Evolutionary conservation across 2,329 filamentous ascomycete species (phyloP).

Genomic region (Fusarium newnesense): DNA sequence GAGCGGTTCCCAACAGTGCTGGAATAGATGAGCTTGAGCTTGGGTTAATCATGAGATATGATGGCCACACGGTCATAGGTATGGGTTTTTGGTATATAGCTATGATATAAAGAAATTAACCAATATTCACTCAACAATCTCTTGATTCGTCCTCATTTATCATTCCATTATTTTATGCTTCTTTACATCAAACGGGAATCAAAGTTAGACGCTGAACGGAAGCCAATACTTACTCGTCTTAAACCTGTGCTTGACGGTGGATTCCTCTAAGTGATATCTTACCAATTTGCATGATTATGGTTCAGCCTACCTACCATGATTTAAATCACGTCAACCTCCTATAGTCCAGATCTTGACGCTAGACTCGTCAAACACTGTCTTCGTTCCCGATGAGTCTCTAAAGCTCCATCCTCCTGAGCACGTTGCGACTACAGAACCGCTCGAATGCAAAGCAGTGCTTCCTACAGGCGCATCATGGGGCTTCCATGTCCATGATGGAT

Average conservation of each 20-base stretch:
- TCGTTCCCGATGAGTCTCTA: background rate
- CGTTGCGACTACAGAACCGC: constrained; percentile 66
- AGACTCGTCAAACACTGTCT: constrained; percentile 40
- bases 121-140: background rate
- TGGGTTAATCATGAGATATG: constrained; percentile 28
- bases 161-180: no score
- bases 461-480: constrained; percentile 61
- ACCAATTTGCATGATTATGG: background rate
- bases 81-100: constrained; percentile 27
- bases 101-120: constrained; percentile 19
- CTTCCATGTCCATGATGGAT: constrained; percentile 62
- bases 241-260: background rate
- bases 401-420: constrained; percentile 65
- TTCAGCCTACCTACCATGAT: background rate
- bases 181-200: no score
- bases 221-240: background rate
- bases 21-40: constrained; percentile 15
- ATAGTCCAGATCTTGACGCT: constrained; percentile 43
- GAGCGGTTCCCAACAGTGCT: constrained; percentile 1
- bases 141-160: no score
- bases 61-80: constrained; percentile 31
- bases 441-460: constrained; percentile 61
- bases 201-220: background rate
- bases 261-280: background rate
- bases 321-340: constrained; percentile 16